Base-by-base conservation (phyloP, 2,329 filamentous ascomycete genomes). In the Calonectria henricotiae region DNA sequence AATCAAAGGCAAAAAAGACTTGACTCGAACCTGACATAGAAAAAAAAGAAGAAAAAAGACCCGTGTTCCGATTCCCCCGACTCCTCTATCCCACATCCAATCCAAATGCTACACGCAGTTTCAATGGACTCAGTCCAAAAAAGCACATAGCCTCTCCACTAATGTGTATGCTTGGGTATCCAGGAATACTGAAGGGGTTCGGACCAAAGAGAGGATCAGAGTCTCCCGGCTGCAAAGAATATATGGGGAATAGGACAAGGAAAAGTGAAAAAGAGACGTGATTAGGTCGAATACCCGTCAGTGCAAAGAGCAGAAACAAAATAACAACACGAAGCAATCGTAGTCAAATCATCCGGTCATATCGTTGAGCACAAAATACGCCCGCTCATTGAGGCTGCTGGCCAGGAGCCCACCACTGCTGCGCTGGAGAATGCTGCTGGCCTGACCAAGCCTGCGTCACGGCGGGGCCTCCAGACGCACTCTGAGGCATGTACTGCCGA, bases 401-500 rank as follows among this genome's bases (percentile, higher is more conserved):
- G 71, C 86, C 85, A 67, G 85, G 85, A 9, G 85, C 75, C 88
- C 88, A 89, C 86, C 88, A 89, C 76, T 88, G 84, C 65, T 88
- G 86, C 1, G 90, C 86, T 9, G 89, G 87, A 68, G 91, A 90
- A 75, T 91, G 90, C 75, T 92, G 90, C 75, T 92, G 90, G 43
- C 89, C 84, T 7, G 85, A 85, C 87, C 87, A 90, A 4, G 83
- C 79, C 71, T 89, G 88, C 2, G 86, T 85, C 25, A 86, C 86
- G 6, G 86, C 83, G 12, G 88, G 87, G 7, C 83, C 82, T 4
- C 82, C 83, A 4, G 90, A 81, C 75, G 87, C 82, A 81, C 88
- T 83, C 82, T 91, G 86, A 77, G 92, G 90, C 89, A 94, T 88
- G 83, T 92, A 92, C 78, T 91, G 89, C 63, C 90, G 85, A 4